Conservation (phyloP, 1,284 basidiomycete species). For the Rhodofomes roseus region DNA sequence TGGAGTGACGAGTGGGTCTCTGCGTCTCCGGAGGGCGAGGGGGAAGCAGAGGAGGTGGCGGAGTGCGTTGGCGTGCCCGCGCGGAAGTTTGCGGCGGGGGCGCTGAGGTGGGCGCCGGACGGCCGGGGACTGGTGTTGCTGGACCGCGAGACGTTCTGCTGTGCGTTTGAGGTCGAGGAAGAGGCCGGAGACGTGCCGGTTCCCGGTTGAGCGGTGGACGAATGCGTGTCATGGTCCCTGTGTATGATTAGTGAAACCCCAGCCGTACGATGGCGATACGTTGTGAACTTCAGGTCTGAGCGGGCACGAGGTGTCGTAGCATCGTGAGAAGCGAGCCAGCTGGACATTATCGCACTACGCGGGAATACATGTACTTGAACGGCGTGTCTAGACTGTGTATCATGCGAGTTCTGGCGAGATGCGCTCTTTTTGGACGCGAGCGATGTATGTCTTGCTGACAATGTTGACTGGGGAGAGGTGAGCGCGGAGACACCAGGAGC, state of each 20-base stretch:
- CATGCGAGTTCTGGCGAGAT: constrained; percentile 17
- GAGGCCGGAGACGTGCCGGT: constrained; percentile 30
- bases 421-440: constrained; percentile 57
- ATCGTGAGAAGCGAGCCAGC: not conserved
- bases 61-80: constrained; percentile 80
- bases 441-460: constrained; percentile 63
- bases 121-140: constrained; percentile 73
- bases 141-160: constrained; percentile 76
- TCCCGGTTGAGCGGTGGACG: not conserved
- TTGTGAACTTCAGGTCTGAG: no score
- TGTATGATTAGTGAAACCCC: not conserved
- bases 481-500: not conserved
- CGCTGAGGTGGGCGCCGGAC: constrained; percentile 78
- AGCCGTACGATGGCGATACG: no score
- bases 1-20: constrained; percentile 80
- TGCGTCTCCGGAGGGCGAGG: constrained; percentile 1
- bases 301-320: no score
- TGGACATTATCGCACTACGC: constrained; percentile 2
- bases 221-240: not conserved
- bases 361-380: constrained; percentile 1
- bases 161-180: constrained; percentile 79
- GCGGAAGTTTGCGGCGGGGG: constrained; percentile 61
- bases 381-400: not conserved
- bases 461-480: constrained; percentile 56
- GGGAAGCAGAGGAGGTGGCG: constrained; percentile 58